Evolutionary conservation across 345 rosid genomes (phyloP).

Genomic region (Excoecaria cochinchinensis): DNA sequence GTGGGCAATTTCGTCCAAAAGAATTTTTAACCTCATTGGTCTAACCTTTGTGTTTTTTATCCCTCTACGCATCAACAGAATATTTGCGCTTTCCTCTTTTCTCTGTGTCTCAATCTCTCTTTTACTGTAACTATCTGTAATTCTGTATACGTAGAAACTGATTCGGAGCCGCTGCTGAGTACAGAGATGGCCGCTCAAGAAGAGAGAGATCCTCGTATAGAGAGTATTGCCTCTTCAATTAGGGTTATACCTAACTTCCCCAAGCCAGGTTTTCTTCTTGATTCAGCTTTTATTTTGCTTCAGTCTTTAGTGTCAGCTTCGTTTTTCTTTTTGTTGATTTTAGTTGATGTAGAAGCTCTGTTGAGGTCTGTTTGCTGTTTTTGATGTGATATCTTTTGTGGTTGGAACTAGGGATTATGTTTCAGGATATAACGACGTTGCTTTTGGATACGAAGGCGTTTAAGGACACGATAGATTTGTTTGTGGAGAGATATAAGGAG

Average conservation of each 20-base stretch:
- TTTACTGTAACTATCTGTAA: constrained; percentile 12
- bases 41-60: background rate
- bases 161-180: constrained; percentile 9
- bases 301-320: background rate
- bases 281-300: background rate
- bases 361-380: background rate
- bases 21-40: constrained; percentile 21
- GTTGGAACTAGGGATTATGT: constrained; percentile 64
- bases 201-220: constrained; percentile 58
- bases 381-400: background rate
- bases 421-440: constrained; percentile 85
- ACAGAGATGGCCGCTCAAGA: constrained; percentile 37
- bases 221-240: constrained; percentile 60
- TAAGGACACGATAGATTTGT: constrained; percentile 73
- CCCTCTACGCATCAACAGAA: background rate
- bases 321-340: background rate
- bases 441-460: constrained; percentile 72
- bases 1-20: constrained; percentile 33
- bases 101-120: constrained; percentile 4
- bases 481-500: constrained; percentile 73
- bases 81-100: background rate
- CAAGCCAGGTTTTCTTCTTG: constrained; percentile 57
- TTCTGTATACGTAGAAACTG: constrained; percentile 3
- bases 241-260: constrained; percentile 94
- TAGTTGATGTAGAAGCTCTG: background rate